Percentiles rank a stretch among this genome's conserved stretches.
Evolutionary conservation across 2,329 filamentous ascomycete species (phyloP).

Genomic region (Metarhizium album): DNA sequence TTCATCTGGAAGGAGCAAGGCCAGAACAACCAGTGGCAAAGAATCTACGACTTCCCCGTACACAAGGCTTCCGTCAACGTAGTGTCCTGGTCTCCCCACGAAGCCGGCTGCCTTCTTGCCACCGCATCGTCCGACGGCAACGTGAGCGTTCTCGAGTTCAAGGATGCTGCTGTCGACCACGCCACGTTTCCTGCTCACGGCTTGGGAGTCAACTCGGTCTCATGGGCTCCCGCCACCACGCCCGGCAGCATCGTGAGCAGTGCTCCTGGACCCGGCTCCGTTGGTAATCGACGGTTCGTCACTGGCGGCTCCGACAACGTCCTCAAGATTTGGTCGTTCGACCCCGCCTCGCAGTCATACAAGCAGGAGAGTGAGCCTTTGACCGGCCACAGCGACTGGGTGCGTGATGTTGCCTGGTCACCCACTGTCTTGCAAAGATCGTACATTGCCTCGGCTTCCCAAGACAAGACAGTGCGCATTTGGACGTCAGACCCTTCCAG

Average conservation of each 20-base stretch:
- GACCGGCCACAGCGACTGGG: constrained; percentile 86
- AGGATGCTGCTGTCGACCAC: constrained; percentile 87
- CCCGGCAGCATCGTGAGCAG: constrained; percentile 79
- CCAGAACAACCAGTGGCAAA: constrained; percentile 56
- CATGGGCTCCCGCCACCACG: constrained; percentile 79
- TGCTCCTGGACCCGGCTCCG: constrained; percentile 45
- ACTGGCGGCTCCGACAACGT: constrained; percentile 91
- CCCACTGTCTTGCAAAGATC: constrained; percentile 90
- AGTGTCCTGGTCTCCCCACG: constrained; percentile 94
- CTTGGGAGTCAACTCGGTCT: constrained; percentile 89
- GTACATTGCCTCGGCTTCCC: constrained; percentile 90
- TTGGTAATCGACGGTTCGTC: constrained; percentile 71
- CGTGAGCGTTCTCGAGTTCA: constrained; percentile 91
- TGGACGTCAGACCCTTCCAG: constrained; percentile 67
- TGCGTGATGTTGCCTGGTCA: constrained; percentile 93
- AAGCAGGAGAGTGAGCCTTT: constrained; percentile 55
- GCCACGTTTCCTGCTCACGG: constrained; percentile 86
- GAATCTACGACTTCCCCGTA: constrained; percentile 84
- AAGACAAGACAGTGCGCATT: constrained; percentile 95
- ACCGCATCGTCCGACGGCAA: constrained; percentile 91
- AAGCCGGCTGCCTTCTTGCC: constrained; percentile 86
- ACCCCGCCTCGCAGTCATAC: constrained; percentile 49
- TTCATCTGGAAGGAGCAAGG: constrained; percentile 92
- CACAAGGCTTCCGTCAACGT: constrained; percentile 97
- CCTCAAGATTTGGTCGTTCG: constrained; percentile 87